Conservation (phyloP, 2,329 filamentous ascomycete genomes). For the Penicillium sp. region DNA sequence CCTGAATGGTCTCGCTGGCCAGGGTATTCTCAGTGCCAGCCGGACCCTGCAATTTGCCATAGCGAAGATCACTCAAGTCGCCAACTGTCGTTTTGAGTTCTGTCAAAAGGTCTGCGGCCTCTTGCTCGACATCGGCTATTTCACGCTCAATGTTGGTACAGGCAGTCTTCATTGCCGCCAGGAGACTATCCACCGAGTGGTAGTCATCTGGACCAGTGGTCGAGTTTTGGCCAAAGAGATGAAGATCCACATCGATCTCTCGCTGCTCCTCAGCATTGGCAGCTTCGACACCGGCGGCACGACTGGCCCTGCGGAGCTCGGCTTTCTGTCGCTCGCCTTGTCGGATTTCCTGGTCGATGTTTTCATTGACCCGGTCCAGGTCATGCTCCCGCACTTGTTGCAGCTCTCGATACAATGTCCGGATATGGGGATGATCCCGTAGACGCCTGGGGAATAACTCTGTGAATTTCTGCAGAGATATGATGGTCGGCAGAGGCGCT, state of each 20-base stretch:
- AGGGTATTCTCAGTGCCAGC: conserved; percentile 60
- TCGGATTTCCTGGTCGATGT: conserved; percentile 42
- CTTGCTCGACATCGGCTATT: conserved; percentile 64
- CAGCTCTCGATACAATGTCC: conserved; percentile 74
- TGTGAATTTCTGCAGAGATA: conserved; percentile 74
- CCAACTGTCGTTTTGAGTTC: conserved; percentile 68
- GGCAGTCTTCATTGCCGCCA: conserved; percentile 70
- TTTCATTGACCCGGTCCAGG: conserved; percentile 66
- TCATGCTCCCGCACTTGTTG: conserved; percentile 71
- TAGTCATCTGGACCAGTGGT: conserved; percentile 39
- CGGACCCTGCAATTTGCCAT: conserved; percentile 65
- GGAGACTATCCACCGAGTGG: conserved; percentile 65
- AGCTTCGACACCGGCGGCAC: conserved; percentile 36
- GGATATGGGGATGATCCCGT: conserved; percentile 67
- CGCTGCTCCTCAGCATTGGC: conserved; percentile 36
- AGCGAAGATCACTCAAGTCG: conserved; percentile 77
- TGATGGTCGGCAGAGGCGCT: conserved; percentile 70
- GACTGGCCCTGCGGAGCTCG: conserved; percentile 38
- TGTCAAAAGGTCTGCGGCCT: conserved; percentile 61
- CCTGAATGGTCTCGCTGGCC: conserved; percentile 66
- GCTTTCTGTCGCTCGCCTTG: conserved; percentile 41
- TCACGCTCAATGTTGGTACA: conserved; percentile 67
- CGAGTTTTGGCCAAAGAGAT: conserved; percentile 61
- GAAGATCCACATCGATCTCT: conserved; percentile 49
- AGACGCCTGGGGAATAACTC: conserved; percentile 71